Base-by-base conservation (phyloP, 1,284 basidiomycete genomes). In the Inonotus obliquus region DNA sequence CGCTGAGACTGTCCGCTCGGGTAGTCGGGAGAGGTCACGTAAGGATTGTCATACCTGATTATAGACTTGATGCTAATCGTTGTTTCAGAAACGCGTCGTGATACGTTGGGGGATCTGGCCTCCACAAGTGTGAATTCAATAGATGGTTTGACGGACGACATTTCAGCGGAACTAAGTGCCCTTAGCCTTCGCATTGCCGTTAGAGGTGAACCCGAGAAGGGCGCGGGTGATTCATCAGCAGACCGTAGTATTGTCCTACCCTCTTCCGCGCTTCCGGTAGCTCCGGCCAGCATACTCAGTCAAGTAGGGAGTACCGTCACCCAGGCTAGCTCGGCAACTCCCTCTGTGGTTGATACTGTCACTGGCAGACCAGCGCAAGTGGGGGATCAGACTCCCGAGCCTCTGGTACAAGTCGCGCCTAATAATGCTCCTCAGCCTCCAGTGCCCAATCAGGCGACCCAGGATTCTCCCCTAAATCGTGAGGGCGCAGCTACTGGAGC, bases 21-120 rank as follows among this genome's bases (percentile, higher is more conserved):
- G 39, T 11, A 63, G 62, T 35, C 62, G 44, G 21, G 37, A 57
- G 11, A 41, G 51, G 5, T 52, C 56, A 5, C 56, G 61, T 62
- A 35, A 57, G 61, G 53, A 39, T 25, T 25, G 17, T 11, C 23
- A 21, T 11, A 7, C 11, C 25, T 29, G 10, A 9, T 10, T 45
- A 4, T n/a, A 45, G 41, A n/a, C 14, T 14, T 13, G 5, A 4
- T 5, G 14, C 21, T 45, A 4, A 45, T n/a, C 41, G 3, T n/a
- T 13, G 21, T 25, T 23, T 7, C 55, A 62, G 59, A 52, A 10
- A 38, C 41, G 41, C 41, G 59, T 17, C 52, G 41, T 19, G 47
- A 52, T 27, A 38, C 47, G 10, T 32, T 32, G 38, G 10, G 44
- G 51, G 19, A 25, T 19, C 52, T 51, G 35, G 37, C 60, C 19